These are phyloP conservation scores for Sordariomycetes sp. DNA, from an alignment of 2,329 filamentous ascomycete genomes.

Conservation along the genomic window DNA sequence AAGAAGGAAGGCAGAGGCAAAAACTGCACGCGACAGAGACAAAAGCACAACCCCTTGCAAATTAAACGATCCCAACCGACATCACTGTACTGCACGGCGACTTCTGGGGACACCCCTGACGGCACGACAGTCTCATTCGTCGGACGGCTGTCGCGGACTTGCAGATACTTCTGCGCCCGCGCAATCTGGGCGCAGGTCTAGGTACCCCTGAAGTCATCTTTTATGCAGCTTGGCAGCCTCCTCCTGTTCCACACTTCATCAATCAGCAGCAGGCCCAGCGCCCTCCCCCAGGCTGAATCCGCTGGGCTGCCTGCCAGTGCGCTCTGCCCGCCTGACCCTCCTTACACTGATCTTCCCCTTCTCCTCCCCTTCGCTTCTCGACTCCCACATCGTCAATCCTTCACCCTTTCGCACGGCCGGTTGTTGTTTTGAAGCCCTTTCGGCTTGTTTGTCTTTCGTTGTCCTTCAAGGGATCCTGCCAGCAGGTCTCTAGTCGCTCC, in stretches of 20 bases:
- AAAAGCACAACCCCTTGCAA: slow-evolving; percentile 1
- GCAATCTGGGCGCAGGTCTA: neutral
- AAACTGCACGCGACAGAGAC: too few relatives aligned
- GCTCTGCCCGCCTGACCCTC: too few relatives aligned
- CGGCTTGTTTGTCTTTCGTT: slow-evolving; percentile 1
- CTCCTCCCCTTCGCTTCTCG: slow-evolving; percentile 13
- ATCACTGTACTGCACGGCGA: neutral
- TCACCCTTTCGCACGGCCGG: slow-evolving; percentile 24
- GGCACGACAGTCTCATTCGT: neutral
- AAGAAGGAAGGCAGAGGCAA: too few relatives aligned
- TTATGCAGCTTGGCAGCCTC: too few relatives aligned
- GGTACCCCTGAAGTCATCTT: too few relatives aligned
- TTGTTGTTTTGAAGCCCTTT: slow-evolving; percentile 11
- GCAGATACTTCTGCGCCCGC: neutral
- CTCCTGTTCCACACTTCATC: too few relatives aligned
- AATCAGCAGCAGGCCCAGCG: too few relatives aligned
- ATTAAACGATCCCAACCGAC: neutral
- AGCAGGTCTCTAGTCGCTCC: slow-evolving; percentile 50
- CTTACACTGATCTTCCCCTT: slow-evolving; percentile 6
- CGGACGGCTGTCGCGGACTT: neutral
- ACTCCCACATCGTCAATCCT: slow-evolving; percentile 24
- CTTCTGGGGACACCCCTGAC: neutral
- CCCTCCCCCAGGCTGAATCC: too few relatives aligned
- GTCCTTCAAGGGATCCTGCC: slow-evolving; percentile 35
- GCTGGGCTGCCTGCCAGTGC: too few relatives aligned